Evolutionary conservation across 306 rosid genomes (phyloP).

Genomic region (Spatholobus suberectus): DNA sequence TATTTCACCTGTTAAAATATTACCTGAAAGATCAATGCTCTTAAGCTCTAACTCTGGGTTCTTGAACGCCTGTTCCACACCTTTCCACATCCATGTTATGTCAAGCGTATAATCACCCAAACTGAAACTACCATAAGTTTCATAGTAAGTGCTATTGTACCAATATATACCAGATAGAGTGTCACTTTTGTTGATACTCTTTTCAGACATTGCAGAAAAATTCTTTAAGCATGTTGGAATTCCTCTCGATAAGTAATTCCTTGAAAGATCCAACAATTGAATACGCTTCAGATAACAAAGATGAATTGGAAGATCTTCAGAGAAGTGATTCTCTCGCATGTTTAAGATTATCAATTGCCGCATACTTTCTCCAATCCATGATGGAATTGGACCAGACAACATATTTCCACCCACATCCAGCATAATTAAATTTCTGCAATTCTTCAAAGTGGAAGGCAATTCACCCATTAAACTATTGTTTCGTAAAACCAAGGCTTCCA

Average conservation of each 20-base stretch:
- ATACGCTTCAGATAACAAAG: not conserved
- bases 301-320: not conserved
- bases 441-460: conserved; percentile 25
- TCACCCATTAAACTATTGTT: conserved; percentile 27
- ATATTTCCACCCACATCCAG: conserved; percentile 23
- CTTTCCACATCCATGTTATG: not conserved
- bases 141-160: not conserved
- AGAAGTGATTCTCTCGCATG: not conserved
- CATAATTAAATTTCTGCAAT: not conserved
- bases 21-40: not conserved
- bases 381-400: not conserved
- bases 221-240: conserved; percentile 22
- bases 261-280: not conserved
- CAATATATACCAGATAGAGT: not conserved
- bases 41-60: conserved; percentile 27
- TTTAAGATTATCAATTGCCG: not conserved
- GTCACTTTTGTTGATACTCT: not conserved
- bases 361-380: conserved; percentile 35
- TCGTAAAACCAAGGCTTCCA: not conserved
- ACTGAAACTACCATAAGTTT: not conserved
- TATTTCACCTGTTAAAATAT: not conserved
- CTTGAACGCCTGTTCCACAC: conserved; percentile 18
- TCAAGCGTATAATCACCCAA: not conserved
- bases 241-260: not conserved
- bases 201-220: not conserved